These are phyloP conservation scores for Colletotrichum sidae DNA, from an alignment of 2,329 filamentous ascomycete genomes.

Conservation along the genomic window DNA sequence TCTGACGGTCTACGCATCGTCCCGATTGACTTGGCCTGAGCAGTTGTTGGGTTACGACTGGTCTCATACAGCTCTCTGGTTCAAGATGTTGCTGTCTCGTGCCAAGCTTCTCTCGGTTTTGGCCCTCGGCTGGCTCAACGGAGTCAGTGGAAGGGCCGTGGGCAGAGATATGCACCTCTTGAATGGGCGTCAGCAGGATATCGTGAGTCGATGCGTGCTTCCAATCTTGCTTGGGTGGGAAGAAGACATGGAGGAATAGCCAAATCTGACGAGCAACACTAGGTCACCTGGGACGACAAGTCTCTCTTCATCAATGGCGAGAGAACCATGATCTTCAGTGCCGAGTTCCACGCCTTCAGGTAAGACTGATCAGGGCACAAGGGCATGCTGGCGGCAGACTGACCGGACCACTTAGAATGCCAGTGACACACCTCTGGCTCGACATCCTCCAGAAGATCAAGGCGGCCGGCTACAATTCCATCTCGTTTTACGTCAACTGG, in stretches of 20 bases:
- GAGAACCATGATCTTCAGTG: slow-evolving; percentile 73
- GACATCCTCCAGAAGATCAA: slow-evolving; percentile 83
- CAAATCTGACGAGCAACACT: background rate
- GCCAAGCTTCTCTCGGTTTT: slow-evolving; percentile 19
- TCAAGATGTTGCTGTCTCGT: slow-evolving; percentile 30
- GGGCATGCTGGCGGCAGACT: background rate
- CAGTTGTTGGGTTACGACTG: background rate
- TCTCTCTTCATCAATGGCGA: slow-evolving; percentile 76
- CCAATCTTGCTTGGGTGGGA: too few species aligned
- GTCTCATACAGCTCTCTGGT: background rate
- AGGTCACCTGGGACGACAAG: slow-evolving; percentile 74
- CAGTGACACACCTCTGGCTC: slow-evolving; percentile 58
- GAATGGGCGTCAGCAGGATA: slow-evolving; percentile 33
- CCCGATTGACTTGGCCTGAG: background rate
- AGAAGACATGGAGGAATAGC: too few species aligned
- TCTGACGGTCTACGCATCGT: background rate
- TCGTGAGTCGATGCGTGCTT: slow-evolving; percentile 10
- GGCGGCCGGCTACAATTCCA: slow-evolving; percentile 76
- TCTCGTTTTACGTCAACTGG: slow-evolving; percentile 81
- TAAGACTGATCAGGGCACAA: background rate
- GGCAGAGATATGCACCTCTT: slow-evolving; percentile 22
- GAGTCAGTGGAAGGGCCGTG: slow-evolving; percentile 10
- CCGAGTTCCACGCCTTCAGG: slow-evolving; percentile 73
- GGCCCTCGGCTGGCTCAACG: slow-evolving; percentile 24
- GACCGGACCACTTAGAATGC: slow-evolving; percentile 39